Conservation (phyloP, 176 grass and related monocot species). For the Avena sativa region DNA sequence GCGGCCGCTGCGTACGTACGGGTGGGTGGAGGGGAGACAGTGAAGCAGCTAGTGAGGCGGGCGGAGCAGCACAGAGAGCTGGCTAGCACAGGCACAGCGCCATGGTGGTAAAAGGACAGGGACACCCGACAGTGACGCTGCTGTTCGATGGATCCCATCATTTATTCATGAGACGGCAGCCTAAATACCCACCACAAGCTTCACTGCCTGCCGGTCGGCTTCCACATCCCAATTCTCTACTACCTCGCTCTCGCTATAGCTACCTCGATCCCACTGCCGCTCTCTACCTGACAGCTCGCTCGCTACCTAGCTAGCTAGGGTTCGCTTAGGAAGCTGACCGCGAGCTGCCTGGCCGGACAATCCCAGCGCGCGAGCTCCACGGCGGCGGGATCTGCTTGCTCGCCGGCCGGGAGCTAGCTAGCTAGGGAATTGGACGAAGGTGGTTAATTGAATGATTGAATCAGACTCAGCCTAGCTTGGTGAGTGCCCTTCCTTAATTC, state of each 20-base stretch:
- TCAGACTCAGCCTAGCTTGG: neutral
- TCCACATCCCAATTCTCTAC: constrained; percentile 52
- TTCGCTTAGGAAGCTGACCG: constrained; percentile 31
- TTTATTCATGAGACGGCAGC: constrained; percentile 44
- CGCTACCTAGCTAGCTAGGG: constrained; percentile 37
- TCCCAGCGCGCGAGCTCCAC: neutral
- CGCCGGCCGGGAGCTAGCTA: neutral
- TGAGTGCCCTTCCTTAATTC: constrained; percentile 37
- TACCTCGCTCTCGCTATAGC: constrained; percentile 28
- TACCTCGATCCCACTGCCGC: constrained; percentile 15
- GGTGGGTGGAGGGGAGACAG: neutral
- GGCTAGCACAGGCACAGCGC: neutral
- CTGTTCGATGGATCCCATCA: constrained; percentile 38
- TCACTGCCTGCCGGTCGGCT: constrained; percentile 46
- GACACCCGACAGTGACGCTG: constrained; percentile 48
- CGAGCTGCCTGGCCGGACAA: neutral
- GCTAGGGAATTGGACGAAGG: constrained; percentile 3
- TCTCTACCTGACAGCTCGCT: constrained; percentile 11
- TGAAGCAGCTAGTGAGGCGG: constrained; percentile 24
- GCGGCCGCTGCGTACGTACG: neutral
- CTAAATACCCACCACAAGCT: constrained; percentile 56
- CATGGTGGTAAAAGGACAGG: constrained; percentile 55
- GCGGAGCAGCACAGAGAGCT: constrained; percentile 17
- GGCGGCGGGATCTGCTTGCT: constrained; percentile 45
- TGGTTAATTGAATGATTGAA: neutral